phyloP scores from a whole-genome alignment of 2,329 filamentous ascomycete genomes.

The Dothideomycetes sp. region DNA sequence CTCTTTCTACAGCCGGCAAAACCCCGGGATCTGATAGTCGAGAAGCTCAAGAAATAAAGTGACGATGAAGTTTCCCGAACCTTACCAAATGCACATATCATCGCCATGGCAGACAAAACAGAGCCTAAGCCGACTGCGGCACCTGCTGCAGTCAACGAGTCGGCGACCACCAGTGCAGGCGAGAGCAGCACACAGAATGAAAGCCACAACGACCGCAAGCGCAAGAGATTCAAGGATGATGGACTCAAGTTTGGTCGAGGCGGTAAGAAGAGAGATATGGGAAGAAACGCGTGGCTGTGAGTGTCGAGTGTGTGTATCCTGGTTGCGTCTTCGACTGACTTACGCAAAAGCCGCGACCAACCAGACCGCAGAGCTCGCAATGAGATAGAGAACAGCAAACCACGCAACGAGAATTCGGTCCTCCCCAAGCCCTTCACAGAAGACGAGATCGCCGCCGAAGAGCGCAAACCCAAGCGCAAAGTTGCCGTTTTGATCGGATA shows the following conservation, averaged over 20 bases:
- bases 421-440: conserved; percentile 54
- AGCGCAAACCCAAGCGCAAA: conserved; percentile 85
- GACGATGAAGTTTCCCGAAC: too few relatives aligned
- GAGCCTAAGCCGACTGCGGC: conserved; percentile 10
- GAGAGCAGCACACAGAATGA: not conserved
- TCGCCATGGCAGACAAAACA: conserved; percentile 9
- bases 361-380: conserved; percentile 40
- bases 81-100: too few relatives aligned
- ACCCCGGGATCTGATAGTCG: too few relatives aligned
- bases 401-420: conserved; percentile 35
- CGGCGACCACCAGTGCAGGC: not conserved
- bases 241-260: conserved; percentile 26
- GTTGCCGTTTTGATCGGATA: conserved; percentile 94
- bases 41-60: too few relatives aligned
- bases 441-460: conserved; percentile 81
- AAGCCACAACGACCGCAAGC: conserved; percentile 15
- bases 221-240: conserved; percentile 18
- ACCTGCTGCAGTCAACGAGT: conserved; percentile 4
- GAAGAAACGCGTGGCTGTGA: conserved; percentile 57
- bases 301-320: conserved; percentile 21
- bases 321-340: conserved; percentile 27
- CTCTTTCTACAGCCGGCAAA: too few relatives aligned
- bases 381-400: conserved; percentile 34
- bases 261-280: conserved; percentile 57
- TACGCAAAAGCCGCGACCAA: conserved; percentile 33